phyloP scores from a whole-genome alignment of 345 rosid genomes.

The Salix exigua region DNA sequence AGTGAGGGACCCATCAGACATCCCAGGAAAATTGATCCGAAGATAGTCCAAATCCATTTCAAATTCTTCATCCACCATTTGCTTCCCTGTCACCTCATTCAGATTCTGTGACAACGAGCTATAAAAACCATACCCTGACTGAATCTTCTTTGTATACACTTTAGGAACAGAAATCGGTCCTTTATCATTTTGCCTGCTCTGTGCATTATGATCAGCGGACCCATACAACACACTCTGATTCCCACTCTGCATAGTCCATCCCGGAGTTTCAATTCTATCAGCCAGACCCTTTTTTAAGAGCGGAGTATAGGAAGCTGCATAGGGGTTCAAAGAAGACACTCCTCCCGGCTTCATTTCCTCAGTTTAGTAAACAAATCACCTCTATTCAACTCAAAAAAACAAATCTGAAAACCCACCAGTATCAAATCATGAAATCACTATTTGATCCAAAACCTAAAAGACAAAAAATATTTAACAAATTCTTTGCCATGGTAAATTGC shows the following conservation, averaged over 20 bases:
- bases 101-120: constrained; percentile 34
- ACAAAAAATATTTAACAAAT: background rate
- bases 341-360: constrained; percentile 57
- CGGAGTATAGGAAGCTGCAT: constrained; percentile 74
- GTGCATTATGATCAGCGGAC: constrained; percentile 23
- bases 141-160: constrained; percentile 21
- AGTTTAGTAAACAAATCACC: constrained; percentile 2
- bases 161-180: constrained; percentile 27
- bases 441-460: background rate
- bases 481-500: background rate
- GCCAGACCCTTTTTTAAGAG: constrained; percentile 51
- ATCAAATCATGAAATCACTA: background rate
- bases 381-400: constrained; percentile 5
- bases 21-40: constrained; percentile 53
- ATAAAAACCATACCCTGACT: constrained; percentile 25
- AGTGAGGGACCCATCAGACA: constrained; percentile 65
- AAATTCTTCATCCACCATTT: constrained; percentile 49
- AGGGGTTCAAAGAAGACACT: constrained; percentile 64
- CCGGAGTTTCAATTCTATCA: constrained; percentile 16
- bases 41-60: constrained; percentile 75
- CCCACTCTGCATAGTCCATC: constrained; percentile 16
- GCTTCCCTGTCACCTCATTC: constrained; percentile 34
- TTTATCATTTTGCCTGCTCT: constrained; percentile 25
- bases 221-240: constrained; percentile 30
- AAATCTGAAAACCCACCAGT: background rate